phyloP scores from a whole-genome alignment of 2,329 filamentous ascomycete species.

The Phaeosphaeriaceae sp. region DNA sequence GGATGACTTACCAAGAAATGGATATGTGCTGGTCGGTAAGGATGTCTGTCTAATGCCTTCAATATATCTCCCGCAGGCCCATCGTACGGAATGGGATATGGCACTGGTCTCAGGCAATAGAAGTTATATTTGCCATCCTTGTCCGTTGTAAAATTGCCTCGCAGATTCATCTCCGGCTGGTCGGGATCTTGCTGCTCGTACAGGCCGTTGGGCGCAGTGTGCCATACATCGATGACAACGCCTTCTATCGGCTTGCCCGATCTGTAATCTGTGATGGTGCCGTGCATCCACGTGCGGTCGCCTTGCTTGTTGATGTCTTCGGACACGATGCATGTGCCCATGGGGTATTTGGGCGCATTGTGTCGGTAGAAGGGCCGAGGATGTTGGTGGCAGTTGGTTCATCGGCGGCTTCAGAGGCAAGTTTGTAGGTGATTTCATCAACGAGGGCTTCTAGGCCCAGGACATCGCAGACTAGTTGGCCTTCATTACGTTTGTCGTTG shows the following conservation, averaged over 20 bases:
- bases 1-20: slow-evolving; percentile 60
- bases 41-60: slow-evolving; percentile 65
- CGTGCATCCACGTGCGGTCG: slow-evolving; percentile 69
- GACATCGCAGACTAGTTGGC: slow-evolving; percentile 65
- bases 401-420: slow-evolving; percentile 58
- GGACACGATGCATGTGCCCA: slow-evolving; percentile 70
- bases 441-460: slow-evolving; percentile 67
- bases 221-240: slow-evolving; percentile 78
- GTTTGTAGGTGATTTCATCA: slow-evolving; percentile 79
- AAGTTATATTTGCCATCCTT: slow-evolving; percentile 65
- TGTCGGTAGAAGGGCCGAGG: slow-evolving; percentile 85
- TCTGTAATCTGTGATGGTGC: slow-evolving; percentile 62
- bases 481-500: slow-evolving; percentile 67
- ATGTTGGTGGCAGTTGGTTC: slow-evolving; percentile 75
- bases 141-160: slow-evolving; percentile 74
- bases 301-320: slow-evolving; percentile 53
- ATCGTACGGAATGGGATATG: slow-evolving; percentile 63
- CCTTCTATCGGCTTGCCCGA: slow-evolving; percentile 69
- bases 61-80: slow-evolving; percentile 66
- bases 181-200: slow-evolving; percentile 74
- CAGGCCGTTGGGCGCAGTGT: slow-evolving; percentile 73
- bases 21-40: slow-evolving; percentile 68
- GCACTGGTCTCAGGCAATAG: slow-evolving; percentile 51
- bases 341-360: slow-evolving; percentile 72
- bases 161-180: slow-evolving; percentile 75